Percentiles rank a stretch among this genome's conserved stretches.
Evolutionary conservation across 495 filamentous ascomycete genomes (phyloP).

Genomic region (Poronia punctata): DNA sequence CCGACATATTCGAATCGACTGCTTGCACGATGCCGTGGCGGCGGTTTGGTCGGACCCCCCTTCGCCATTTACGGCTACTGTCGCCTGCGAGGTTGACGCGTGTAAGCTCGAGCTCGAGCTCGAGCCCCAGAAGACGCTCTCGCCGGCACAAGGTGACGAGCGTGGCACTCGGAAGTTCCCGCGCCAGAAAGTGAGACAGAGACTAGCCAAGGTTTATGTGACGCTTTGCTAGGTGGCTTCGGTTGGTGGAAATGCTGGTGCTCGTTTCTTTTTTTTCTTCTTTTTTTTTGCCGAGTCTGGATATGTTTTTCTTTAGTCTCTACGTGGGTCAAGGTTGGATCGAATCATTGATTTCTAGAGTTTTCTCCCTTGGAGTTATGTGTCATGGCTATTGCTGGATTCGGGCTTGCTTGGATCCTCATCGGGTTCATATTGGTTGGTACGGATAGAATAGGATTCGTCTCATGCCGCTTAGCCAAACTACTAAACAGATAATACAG

Average conservation of each 20-base stretch:
- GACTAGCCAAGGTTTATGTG: slow-evolving; percentile 4
- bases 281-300: background rate
- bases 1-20: slow-evolving; percentile 31
- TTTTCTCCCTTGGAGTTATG: no score
- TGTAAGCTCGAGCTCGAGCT: no score
- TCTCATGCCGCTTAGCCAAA: no score
- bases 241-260: no score
- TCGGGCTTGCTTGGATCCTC: no score
- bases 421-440: no score
- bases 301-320: background rate
- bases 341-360: no score
- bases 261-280: no score
- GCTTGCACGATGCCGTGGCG: slow-evolving; percentile 24
- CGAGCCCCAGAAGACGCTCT: no score
- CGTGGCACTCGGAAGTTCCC: slow-evolving; percentile 1
- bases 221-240: slow-evolving; percentile 5
- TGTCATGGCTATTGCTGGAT: no score
- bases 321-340: no score
- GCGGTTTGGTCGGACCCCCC: slow-evolving; percentile 31
- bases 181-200: slow-evolving; percentile 5
- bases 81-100: slow-evolving; percentile 7
- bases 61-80: slow-evolving; percentile 21
- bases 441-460: background rate
- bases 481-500: no score
- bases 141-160: slow-evolving; percentile 3